A percentile compares a stretch with the other conserved stretches of the same genome.
Conservation (phyloP, 2,329 filamentous ascomycete genomes). For the Claviceps purpurea region DNA sequence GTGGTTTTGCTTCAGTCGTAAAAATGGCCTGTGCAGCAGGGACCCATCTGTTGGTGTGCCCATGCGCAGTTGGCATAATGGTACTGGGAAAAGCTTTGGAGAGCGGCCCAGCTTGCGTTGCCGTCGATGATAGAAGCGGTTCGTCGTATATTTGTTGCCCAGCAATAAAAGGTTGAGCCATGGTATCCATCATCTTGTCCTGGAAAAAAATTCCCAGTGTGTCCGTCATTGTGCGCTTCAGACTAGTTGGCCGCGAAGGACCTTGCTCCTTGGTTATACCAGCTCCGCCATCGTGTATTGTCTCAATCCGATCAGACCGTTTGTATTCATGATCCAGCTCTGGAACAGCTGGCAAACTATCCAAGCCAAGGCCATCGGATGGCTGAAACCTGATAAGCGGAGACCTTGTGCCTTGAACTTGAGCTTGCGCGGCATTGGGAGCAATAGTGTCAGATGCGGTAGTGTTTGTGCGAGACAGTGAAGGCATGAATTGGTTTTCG, state of each 20-base stretch:
- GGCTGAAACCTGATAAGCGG: slow-evolving; percentile 7
- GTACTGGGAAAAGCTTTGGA: slow-evolving; percentile 31
- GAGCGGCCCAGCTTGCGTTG: slow-evolving; percentile 25
- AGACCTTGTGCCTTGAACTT: slow-evolving; percentile 10
- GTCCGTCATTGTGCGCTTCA: slow-evolving; percentile 86
- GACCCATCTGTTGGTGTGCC: slow-evolving; percentile 79
- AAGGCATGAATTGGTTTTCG: slow-evolving; percentile 61
- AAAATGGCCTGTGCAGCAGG: slow-evolving; percentile 94
- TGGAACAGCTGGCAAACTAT: slow-evolving; percentile 7
- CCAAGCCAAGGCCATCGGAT: slow-evolving; percentile 5
- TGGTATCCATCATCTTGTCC: slow-evolving; percentile 69
- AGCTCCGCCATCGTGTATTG: slow-evolving; percentile 41
- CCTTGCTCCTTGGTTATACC: slow-evolving; percentile 34
- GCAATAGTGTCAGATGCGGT: slow-evolving; percentile 23
- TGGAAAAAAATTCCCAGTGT: slow-evolving; percentile 61
- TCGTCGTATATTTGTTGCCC: slow-evolving; percentile 23
- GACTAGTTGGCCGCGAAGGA: slow-evolving; percentile 44
- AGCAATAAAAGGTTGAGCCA: slow-evolving; percentile 67
- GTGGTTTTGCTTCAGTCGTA: slow-evolving; percentile 78
- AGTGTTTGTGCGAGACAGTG: slow-evolving; percentile 36
- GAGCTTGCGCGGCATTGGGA: slow-evolving; percentile 12
- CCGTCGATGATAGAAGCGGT: slow-evolving; percentile 28
- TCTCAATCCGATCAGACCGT: slow-evolving; percentile 39
- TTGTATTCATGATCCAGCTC: slow-evolving; percentile 26
- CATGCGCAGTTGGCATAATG: slow-evolving; percentile 55